Evolutionary conservation across 805 yeast genomes (phyloP), one percentile per base, ranked within the genome.

Genomic region (Suhomyces sp.): DNA sequence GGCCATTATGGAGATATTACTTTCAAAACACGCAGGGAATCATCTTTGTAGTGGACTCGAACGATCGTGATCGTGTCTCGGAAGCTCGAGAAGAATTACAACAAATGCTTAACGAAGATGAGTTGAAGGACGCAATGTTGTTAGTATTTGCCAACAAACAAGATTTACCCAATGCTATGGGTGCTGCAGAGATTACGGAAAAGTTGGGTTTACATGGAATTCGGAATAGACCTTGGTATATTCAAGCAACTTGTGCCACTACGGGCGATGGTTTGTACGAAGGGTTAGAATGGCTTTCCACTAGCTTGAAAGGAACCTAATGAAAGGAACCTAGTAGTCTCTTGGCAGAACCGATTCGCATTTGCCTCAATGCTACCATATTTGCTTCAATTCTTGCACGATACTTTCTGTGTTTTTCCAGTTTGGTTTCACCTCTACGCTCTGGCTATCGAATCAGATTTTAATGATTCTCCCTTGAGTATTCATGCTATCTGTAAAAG

Each of bases 181-280:
- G 60, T 51, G 70, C 69, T 24, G 68, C 68, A 28, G 70, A 63
- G 47, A 62, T 64, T 44, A 63, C 69, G 34, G 70, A 64, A 48
- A 64, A 63, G 54, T 61, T 64, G 50, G 68, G 69, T 33, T 63
- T 63, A 52, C 69, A 90, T 68, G 87, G 96, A 38, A 83, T 93
- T 66, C 85, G 96, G 77, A 95, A 90, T 76, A 87, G 98, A 74
- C 96, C 96, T 59, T 93, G 98, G 98, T 91, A 85, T 74, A 91
- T 93, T 65, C 97, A 91, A 75, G 88, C 98, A 51, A 87, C 98
- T 47, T 90, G 98, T 75, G 98, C 98, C 53, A 91, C 97, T 51
- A 86, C 98, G 45, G 98, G 63, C 42, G 63, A 58, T 44, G 63
- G 63, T 28, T 56, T 60, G 43, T 60, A 60, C 48, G 65, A 60